These are phyloP conservation scores for Aspergillus quadrilineatus DNA, from an alignment of 2,329 filamentous ascomycete species.

Conservation along the genomic window DNA sequence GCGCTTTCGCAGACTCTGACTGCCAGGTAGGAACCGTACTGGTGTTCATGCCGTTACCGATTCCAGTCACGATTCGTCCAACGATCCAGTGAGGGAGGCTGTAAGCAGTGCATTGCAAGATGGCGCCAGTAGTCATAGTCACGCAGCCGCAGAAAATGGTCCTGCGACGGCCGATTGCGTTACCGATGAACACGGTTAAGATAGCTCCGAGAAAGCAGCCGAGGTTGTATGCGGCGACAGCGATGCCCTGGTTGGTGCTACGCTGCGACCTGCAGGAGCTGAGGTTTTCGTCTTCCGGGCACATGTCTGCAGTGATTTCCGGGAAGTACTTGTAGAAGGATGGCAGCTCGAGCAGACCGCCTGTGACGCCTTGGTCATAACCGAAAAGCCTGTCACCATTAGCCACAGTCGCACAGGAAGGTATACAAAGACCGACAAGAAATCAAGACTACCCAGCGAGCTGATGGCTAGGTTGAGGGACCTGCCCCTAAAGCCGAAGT, in stretches of 20 bases:
- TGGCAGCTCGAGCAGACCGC: slow-evolving; percentile 42
- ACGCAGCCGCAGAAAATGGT: slow-evolving; percentile 18
- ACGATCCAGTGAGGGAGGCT: slow-evolving; percentile 21
- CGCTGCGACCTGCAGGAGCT: slow-evolving; percentile 17
- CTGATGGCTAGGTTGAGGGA: slow-evolving; percentile 39
- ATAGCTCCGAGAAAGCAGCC: slow-evolving; percentile 48
- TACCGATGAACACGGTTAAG: slow-evolving; percentile 18
- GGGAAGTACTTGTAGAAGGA: slow-evolving; percentile 44
- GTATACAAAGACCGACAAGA: slow-evolving; percentile 25
- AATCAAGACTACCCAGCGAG: slow-evolving; percentile 45
- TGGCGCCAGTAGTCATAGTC: slow-evolving; percentile 20
- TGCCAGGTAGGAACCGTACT: slow-evolving; percentile 23
- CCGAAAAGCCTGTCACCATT: slow-evolving; percentile 32
- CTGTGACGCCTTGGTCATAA: slow-evolving; percentile 44
- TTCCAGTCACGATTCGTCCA: slow-evolving; percentile 22
- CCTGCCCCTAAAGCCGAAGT: slow-evolving; percentile 29
- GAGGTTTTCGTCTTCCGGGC: slow-evolving; percentile 10
- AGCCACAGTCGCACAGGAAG: not conserved
- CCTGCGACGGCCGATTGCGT: slow-evolving; percentile 17
- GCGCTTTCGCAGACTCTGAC: slow-evolving; percentile 21
- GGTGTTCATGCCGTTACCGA: slow-evolving; percentile 23
- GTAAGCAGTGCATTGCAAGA: slow-evolving; percentile 21
- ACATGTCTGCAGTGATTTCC: slow-evolving; percentile 20
- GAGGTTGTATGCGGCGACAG: slow-evolving; percentile 45
- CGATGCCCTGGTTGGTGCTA: slow-evolving; percentile 34